Evolutionary conservation across 257 asterid genomes (phyloP).

Genomic region (Gardenia jasminoides): DNA sequence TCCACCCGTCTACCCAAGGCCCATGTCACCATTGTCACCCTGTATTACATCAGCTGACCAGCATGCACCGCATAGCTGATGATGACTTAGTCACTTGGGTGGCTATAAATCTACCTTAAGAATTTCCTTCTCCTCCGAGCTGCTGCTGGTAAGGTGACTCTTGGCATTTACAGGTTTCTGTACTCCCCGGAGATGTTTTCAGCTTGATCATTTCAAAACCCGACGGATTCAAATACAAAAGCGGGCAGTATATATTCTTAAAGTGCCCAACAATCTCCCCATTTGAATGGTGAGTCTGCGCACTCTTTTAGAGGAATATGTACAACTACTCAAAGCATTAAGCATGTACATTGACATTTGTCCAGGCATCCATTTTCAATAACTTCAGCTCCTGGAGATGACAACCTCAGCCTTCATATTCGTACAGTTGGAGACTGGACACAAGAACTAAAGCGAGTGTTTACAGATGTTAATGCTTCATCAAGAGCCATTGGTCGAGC

Average conservation of each 20-base stretch:
- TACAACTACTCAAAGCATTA: neutral
- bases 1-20: too few relatives aligned
- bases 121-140: neutral
- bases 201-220: constrained; percentile 84
- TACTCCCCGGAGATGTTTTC: constrained; percentile 95
- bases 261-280: constrained; percentile 83
- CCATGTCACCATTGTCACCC: too few relatives aligned
- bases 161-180: constrained; percentile 60
- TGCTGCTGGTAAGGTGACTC: neutral
- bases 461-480: constrained; percentile 59
- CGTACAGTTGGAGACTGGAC: constrained; percentile 77
- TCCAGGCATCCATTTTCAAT: constrained; percentile 97
- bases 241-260: constrained; percentile 82
- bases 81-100: too few relatives aligned
- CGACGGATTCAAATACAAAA: constrained; percentile 76
- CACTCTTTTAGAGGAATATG: neutral
- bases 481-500: constrained; percentile 59
- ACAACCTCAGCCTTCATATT: constrained; percentile 78
- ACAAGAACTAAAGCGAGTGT: constrained; percentile 56
- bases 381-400: constrained; percentile 94
- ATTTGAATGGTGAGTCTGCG: constrained; percentile 67
- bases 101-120: too few relatives aligned
- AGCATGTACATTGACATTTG: neutral
- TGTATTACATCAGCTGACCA: too few relatives aligned
- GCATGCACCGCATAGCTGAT: too few relatives aligned